Evolutionary conservation across 108 stramenopile species (phyloP), one percentile per base, ranked within the genome.

Genomic region (Fistulifera solaris): DNA sequence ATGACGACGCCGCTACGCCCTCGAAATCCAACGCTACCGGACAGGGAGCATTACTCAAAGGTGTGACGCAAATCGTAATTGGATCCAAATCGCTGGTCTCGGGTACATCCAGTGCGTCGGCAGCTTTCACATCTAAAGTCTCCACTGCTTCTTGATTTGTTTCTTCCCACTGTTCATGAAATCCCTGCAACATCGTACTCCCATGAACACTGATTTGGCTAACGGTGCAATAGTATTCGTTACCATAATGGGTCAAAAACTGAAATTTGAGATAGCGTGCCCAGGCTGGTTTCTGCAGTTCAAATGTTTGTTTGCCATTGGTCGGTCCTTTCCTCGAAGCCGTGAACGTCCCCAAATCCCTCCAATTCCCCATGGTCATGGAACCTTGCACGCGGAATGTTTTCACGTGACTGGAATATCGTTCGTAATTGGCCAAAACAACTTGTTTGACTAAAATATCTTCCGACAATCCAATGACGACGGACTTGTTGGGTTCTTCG

Each of bases 201-300:
- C 98, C 98, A 69, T 96, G 94, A 17, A 99, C 98, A 59, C 86
- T 87, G 61, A 99, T 84, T 65, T 96, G 93, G 66, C 89, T 96
- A 27, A 96, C 27, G 0, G 98, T 97, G 67, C 94, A 98, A 64
- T 94, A 97, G 69, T 89, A 86, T 61, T 99, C 98, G 27, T 71
- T 67, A n/a, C 94, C 93, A 64, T 96, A 91, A 71, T 96, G 90
- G 21, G 73, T 78, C 21, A 93, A 56, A n/a, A 97, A 94, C 45
- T 88, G 71, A 56, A 99, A 77, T 57, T 95, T 94, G 19, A 99
- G 61, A 63, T 97, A 98, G 43, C 89, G 65, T 16, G 89, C 94
- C 83, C 87, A 93, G 1, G 76, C 59, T 13, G 93, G 86, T 16
- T 87, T 66, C 27, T 68, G 38, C 47, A 96, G 49, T 25, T 89